These are phyloP conservation scores for Cajanus cajan DNA, from an alignment of 306 rosid genomes.

Conservation along the genomic window DNA sequence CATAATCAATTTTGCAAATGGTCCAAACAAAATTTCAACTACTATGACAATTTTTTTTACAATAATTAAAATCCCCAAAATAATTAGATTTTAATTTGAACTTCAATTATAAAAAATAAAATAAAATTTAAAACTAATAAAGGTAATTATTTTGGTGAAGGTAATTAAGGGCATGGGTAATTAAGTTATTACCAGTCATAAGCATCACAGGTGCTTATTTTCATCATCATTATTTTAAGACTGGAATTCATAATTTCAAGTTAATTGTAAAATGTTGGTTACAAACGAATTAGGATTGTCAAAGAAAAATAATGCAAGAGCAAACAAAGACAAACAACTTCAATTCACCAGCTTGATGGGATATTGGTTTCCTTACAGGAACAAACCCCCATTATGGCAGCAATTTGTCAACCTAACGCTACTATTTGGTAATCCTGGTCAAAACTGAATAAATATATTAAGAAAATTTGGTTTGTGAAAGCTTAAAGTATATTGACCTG, in stretches of 20 bases:
- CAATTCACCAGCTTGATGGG: not conserved
- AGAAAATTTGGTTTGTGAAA: not conserved
- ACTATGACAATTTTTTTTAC: not conserved
- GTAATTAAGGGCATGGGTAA: not conserved
- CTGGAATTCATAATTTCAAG: not conserved
- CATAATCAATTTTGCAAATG: too few relatives aligned
- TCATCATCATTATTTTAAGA: not conserved
- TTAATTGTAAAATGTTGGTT: not conserved
- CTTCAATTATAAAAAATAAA: not conserved
- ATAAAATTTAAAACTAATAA: not conserved
- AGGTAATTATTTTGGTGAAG: not conserved
- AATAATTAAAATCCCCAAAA: not conserved
- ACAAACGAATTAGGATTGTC: not conserved
- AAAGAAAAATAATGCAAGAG: not conserved
- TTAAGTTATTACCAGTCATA: not conserved
- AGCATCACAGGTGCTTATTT: not conserved
- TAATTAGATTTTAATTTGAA: not conserved
- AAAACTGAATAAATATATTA: not conserved
- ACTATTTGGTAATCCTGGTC: not conserved
- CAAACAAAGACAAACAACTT: not conserved
- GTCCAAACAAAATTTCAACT: too few relatives aligned
- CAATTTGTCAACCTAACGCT: not conserved
- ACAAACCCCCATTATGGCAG: not conserved
- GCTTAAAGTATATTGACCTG: not conserved
- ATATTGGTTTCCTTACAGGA: not conserved